These are phyloP conservation scores for Trichosanthes cucumerina DNA, from an alignment of 306 rosid genomes.

Conservation along the genomic window DNA sequence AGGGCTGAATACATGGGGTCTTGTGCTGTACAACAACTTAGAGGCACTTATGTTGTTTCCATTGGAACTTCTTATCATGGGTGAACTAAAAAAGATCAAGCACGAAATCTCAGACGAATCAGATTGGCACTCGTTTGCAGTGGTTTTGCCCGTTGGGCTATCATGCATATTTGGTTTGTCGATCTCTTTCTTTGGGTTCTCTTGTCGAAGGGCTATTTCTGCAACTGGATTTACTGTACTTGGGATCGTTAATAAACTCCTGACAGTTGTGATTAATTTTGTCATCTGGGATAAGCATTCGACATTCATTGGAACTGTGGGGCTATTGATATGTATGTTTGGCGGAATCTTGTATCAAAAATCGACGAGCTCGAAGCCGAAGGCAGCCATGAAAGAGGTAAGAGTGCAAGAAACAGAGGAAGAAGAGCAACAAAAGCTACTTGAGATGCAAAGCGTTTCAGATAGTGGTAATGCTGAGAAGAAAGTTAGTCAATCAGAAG, in stretches of 20 bases:
- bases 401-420: slow-evolving; percentile 29
- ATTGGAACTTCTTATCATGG: slow-evolving; percentile 66
- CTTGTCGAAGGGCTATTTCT: slow-evolving; percentile 75
- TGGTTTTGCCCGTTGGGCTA: slow-evolving; percentile 56
- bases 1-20: slow-evolving; percentile 76
- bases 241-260: slow-evolving; percentile 75
- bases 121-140: slow-evolving; percentile 56
- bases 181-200: slow-evolving; percentile 86
- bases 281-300: slow-evolving; percentile 81
- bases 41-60: slow-evolving; percentile 83
- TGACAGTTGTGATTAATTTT: slow-evolving; percentile 66
- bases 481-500: neutral
- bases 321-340: slow-evolving; percentile 65
- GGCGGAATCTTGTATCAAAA: slow-evolving; percentile 76
- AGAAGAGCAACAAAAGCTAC: slow-evolving; percentile 23
- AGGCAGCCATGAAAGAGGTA: slow-evolving; percentile 31
- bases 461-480: neutral
- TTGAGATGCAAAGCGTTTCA: neutral
- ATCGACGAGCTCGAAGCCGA: slow-evolving; percentile 53
- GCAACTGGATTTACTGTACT: slow-evolving; percentile 82
- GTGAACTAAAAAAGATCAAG: slow-evolving; percentile 61
- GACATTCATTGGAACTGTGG: slow-evolving; percentile 62
- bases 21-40: slow-evolving; percentile 68
- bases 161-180: slow-evolving; percentile 67
- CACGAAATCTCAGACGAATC: slow-evolving; percentile 61